A percentile compares a stretch with the other conserved stretches of the same genome.
phyloP scores from a whole-genome alignment of 257 asterid species.

The Scutellaria baicalensis region DNA sequence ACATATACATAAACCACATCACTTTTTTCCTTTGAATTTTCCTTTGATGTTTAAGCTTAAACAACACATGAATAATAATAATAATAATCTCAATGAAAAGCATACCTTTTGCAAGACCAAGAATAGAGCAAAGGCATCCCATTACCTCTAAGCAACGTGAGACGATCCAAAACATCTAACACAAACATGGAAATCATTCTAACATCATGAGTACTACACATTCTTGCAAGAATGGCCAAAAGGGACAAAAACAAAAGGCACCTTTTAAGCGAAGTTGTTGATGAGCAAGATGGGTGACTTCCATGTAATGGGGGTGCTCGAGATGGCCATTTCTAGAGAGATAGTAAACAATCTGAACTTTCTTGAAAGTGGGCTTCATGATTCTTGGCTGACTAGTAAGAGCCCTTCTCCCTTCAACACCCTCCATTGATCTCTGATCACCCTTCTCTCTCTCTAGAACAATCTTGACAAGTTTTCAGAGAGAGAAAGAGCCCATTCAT shows the following conservation, averaged over 20 bases:
- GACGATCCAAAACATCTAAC: constrained; percentile 68
- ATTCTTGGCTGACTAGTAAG: background rate
- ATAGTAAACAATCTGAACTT: constrained; percentile 67
- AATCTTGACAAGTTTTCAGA: background rate
- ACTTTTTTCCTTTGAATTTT: too few relatives aligned
- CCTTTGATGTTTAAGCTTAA: background rate
- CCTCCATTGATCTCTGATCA: background rate
- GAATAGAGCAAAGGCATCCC: constrained; percentile 89
- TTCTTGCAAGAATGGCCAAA: too few relatives aligned
- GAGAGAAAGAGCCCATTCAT: background rate
- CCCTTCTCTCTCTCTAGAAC: background rate
- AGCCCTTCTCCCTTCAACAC: background rate
- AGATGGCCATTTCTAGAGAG: constrained; percentile 87
- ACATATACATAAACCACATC: background rate
- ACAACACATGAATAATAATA: background rate
- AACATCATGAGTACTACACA: too few relatives aligned
- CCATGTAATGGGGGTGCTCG: constrained; percentile 88
- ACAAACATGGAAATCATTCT: background rate
- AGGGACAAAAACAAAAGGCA: background rate
- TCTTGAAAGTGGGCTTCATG: constrained; percentile 45
- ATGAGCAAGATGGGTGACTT: constrained; percentile 56
- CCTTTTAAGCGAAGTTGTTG: constrained; percentile 81
- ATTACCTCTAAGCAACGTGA: constrained; percentile 64
- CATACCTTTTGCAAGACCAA: constrained; percentile 90
- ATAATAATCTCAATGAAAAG: background rate